These are phyloP conservation scores for Melampsora americana DNA, from an alignment of 1,284 basidiomycete species.

Conservation along the genomic window DNA sequence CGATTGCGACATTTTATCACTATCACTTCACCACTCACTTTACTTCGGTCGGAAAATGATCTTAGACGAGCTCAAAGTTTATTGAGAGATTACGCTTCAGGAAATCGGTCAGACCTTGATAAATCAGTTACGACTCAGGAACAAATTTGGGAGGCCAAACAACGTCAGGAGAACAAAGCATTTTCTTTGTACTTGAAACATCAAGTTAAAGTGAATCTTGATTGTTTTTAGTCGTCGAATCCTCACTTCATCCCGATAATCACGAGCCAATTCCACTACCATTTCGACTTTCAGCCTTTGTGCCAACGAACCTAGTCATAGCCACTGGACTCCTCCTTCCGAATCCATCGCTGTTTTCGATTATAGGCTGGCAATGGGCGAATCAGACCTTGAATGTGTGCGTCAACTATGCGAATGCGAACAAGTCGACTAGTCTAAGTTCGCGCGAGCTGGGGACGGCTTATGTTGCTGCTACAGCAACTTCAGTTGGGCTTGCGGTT, in stretches of 20 bases:
- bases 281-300: slow-evolving; percentile 60
- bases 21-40: slow-evolving; percentile 59
- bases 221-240: slow-evolving; percentile 49
- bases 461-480: slow-evolving; percentile 58
- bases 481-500: slow-evolving; percentile 59
- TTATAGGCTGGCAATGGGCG: slow-evolving; percentile 61
- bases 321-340: slow-evolving; percentile 58
- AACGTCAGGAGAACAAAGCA: slow-evolving; percentile 53
- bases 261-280: slow-evolving; percentile 58
- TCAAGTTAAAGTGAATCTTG: slow-evolving; percentile 7
- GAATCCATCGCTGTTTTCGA: slow-evolving; percentile 53
- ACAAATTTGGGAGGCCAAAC: slow-evolving; percentile 56
- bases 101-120: slow-evolving; percentile 52
- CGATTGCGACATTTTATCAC: slow-evolving; percentile 59
- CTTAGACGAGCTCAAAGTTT: slow-evolving; percentile 55
- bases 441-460: slow-evolving; percentile 53
- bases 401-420: slow-evolving; percentile 51
- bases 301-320: slow-evolving; percentile 60
- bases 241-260: slow-evolving; percentile 58
- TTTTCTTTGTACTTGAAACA: neutral
- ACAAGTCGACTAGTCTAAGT: slow-evolving; percentile 49
- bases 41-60: slow-evolving; percentile 56
- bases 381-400: slow-evolving; percentile 59
- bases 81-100: slow-evolving; percentile 52
- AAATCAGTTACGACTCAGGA: slow-evolving; percentile 52